Conservation (phyloP, 1,284 basidiomycete genomes). For the Entoloma clypeatum region DNA sequence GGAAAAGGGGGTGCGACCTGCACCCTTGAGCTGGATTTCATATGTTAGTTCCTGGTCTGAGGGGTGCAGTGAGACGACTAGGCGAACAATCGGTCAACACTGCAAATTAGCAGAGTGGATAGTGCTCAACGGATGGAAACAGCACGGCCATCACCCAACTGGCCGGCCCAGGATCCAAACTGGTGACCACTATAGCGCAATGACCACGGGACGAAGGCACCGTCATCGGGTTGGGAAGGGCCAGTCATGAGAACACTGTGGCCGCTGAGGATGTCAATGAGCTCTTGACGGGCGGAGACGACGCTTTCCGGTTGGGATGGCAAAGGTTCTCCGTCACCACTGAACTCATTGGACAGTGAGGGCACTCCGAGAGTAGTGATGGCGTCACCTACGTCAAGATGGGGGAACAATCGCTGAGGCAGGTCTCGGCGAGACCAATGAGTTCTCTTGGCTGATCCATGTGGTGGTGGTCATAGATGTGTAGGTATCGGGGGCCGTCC, state of each 20-base stretch:
- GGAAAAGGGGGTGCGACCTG: slow-evolving; percentile 92
- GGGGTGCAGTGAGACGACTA: slow-evolving; percentile 76
- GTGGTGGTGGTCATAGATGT: slow-evolving; percentile 47
- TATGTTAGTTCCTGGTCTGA: slow-evolving; percentile 52
- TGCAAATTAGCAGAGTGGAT: neutral
- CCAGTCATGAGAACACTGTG: slow-evolving; percentile 64
- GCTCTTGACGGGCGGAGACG: slow-evolving; percentile 55
- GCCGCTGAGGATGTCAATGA: slow-evolving; percentile 80
- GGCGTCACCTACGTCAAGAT: slow-evolving; percentile 84
- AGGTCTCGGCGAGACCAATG: slow-evolving; percentile 65
- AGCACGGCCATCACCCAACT: slow-evolving; percentile 93
- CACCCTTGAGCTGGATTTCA: slow-evolving; percentile 93
- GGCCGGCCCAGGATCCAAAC: slow-evolving; percentile 94
- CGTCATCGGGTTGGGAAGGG: slow-evolving; percentile 31
- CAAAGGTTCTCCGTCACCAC: slow-evolving; percentile 25
- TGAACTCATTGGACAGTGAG: slow-evolving; percentile 37
- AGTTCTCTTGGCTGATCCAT: slow-evolving; percentile 62
- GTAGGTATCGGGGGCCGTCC: slow-evolving; percentile 27
- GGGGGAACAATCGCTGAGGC: slow-evolving; percentile 77
- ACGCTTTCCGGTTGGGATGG: slow-evolving; percentile 34
- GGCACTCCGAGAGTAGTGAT: slow-evolving; percentile 60
- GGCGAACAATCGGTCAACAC: neutral
- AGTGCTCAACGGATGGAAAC: slow-evolving; percentile 74
- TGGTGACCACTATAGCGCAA: slow-evolving; percentile 89
- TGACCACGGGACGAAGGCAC: slow-evolving; percentile 82